Percentiles rank a stretch among this genome's conserved stretches.
These are phyloP conservation scores for Leishmania major DNA, from an alignment of 208 protist species.

Conservation along the genomic window DNA sequence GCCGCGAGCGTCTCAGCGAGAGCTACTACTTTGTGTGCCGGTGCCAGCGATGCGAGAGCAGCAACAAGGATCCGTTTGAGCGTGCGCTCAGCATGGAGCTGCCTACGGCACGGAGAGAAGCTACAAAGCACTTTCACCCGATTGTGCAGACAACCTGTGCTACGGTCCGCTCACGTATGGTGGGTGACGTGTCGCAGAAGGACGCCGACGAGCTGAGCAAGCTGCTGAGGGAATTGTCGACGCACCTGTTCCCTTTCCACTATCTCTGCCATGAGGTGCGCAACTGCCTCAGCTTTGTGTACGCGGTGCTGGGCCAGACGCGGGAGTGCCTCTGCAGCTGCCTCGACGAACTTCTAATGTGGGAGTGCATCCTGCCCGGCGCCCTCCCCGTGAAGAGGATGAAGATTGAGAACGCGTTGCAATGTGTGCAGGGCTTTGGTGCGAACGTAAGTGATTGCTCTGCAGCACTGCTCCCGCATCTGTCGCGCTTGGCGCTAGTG, in stretches of 20 bases:
- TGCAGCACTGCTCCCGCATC: slow-evolving; percentile 43
- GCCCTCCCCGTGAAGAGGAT: slow-evolving; percentile 80
- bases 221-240: slow-evolving; percentile 44
- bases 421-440: slow-evolving; percentile 35
- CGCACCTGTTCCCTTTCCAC: slow-evolving; percentile 75
- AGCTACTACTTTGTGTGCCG: slow-evolving; percentile 82
- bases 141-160: slow-evolving; percentile 57
- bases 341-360: slow-evolving; percentile 79
- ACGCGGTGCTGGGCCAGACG: slow-evolving; percentile 63
- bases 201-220: slow-evolving; percentile 46
- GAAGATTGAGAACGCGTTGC: slow-evolving; percentile 76
- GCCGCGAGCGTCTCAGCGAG: slow-evolving; percentile 55
- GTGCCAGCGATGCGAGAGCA: slow-evolving; percentile 59
- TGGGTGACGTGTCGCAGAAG: slow-evolving; percentile 34
- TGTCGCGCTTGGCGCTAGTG: slow-evolving; percentile 47
- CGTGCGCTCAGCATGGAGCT: slow-evolving; percentile 43
- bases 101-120: slow-evolving; percentile 21
- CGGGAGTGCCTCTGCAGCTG: slow-evolving; percentile 50
- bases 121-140: slow-evolving; percentile 50
- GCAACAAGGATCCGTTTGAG: slow-evolving; percentile 59
- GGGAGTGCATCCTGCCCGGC: slow-evolving; percentile 82
- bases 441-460: neutral
- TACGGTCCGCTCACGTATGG: slow-evolving; percentile 40
- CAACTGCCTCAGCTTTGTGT: slow-evolving; percentile 83
- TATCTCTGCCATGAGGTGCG: slow-evolving; percentile 85